Percentiles rank a stretch among this genome's conserved stretches.
These are phyloP conservation scores for Leccinum proliferum DNA, from an alignment of 1,284 basidiomycete genomes.

Conservation along the genomic window DNA sequence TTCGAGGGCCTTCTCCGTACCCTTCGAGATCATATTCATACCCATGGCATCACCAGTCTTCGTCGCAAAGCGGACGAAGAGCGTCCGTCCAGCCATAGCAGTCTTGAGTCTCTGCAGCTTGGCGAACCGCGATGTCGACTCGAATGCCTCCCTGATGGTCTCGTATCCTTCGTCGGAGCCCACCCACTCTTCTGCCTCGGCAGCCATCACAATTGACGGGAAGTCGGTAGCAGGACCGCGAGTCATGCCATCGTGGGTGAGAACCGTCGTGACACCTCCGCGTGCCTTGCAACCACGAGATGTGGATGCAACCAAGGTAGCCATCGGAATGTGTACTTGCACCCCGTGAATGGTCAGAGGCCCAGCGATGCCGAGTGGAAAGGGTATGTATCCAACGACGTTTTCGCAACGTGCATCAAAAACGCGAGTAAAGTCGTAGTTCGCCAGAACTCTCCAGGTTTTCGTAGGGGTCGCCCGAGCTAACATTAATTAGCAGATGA, in stretches of 20 bases:
- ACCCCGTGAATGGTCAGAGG: constrained; percentile 91
- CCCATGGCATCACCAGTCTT: constrained; percentile 99
- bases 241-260: constrained; percentile 96
- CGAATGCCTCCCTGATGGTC: constrained; percentile 83
- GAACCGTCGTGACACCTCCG: constrained; percentile 92
- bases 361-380: constrained; percentile 89
- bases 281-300: constrained; percentile 97
- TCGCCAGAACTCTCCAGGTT: constrained; percentile 76
- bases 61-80: constrained; percentile 96
- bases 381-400: constrained; percentile 95
- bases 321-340: constrained; percentile 93
- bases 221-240: constrained; percentile 98
- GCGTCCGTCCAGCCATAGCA: constrained; percentile 84
- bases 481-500: constrained; percentile 27
- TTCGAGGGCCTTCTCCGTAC: constrained; percentile 91
- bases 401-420: constrained; percentile 99
- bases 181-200: constrained; percentile 86
- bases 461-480: constrained; percentile 84
- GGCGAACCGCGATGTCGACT: constrained; percentile 91
- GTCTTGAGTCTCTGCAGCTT: constrained; percentile 79
- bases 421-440: constrained; percentile 94
- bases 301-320: constrained; percentile 94
- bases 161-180: constrained; percentile 79
- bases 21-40: constrained; percentile 99
- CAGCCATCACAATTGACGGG: constrained; percentile 76